Conservation (phyloP, 768 basidiomycete genomes). For the Leccinum broughii region DNA sequence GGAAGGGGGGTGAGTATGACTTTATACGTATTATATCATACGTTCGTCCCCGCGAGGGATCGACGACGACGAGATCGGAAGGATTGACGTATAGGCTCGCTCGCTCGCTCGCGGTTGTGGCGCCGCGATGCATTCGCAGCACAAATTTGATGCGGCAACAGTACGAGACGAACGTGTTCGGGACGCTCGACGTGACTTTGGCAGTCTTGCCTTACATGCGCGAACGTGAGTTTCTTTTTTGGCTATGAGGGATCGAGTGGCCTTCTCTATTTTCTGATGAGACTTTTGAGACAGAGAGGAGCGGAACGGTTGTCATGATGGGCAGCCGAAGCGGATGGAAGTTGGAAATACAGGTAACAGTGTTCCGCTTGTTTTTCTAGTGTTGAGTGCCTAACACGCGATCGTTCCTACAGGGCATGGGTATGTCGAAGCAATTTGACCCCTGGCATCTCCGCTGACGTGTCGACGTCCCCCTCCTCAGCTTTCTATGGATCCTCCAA, state of each 20-base stretch:
- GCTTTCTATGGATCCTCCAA: constrained; percentile 57
- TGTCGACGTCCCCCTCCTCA: constrained; percentile 14
- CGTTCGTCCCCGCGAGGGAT: neutral
- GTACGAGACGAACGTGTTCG: constrained; percentile 37
- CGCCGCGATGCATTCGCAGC: neutral
- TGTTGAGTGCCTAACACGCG: neutral
- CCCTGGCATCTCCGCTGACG: neutral
- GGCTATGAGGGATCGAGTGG: neutral
- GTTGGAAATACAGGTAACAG: constrained; percentile 37
- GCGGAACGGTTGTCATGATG: constrained; percentile 49
- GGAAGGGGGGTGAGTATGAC: constrained; percentile 53
- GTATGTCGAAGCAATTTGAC: constrained; percentile 15
- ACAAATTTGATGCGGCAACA: constrained; percentile 41
- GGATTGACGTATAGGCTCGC: neutral
- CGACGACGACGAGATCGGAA: neutral
- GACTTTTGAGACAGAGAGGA: constrained; percentile 29
- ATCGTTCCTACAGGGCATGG: constrained; percentile 17
- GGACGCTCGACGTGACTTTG: constrained; percentile 50
- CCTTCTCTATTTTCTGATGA: neutral
- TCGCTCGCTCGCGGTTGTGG: neutral
- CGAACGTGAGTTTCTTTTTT: constrained; percentile 17
- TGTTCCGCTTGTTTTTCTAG: neutral
- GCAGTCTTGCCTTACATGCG: constrained; percentile 55
- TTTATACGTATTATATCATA: neutral
- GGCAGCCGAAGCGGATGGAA: constrained; percentile 59